Conservation (phyloP, 202 grass and related monocot species). For the Saccharum hybrid region DNA sequence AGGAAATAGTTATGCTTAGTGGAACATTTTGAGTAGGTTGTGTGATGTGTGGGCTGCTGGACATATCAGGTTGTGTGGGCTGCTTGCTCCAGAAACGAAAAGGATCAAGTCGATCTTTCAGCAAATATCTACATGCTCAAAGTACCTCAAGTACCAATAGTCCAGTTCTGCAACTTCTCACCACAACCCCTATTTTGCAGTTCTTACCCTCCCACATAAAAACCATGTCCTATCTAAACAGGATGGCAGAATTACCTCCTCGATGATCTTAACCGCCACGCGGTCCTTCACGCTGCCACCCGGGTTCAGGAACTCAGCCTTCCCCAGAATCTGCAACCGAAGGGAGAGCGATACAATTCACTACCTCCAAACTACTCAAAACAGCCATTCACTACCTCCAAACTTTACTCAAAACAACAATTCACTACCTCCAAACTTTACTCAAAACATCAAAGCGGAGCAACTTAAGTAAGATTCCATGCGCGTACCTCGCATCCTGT, state of each 20-base stretch:
- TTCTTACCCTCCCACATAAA: not conserved
- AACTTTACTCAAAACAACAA: not conserved
- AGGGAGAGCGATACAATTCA: slow-evolving; percentile 17
- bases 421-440: slow-evolving; percentile 4
- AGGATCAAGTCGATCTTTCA: not conserved
- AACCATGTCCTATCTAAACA: not conserved
- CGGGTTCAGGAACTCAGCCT: slow-evolving; percentile 95
- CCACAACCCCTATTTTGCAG: not conserved
- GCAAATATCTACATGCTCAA: not conserved
- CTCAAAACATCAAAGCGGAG: not conserved
- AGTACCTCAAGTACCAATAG: not conserved
- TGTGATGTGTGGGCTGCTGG: not conserved
- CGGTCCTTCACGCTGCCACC: slow-evolving; percentile 94
- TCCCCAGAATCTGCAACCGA: slow-evolving; percentile 80
- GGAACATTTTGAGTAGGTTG: slow-evolving; percentile 14
- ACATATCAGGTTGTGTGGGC: not conserved
- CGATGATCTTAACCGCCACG: slow-evolving; percentile 87
- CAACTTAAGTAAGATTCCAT: not conserved
- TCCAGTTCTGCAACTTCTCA: slow-evolving; percentile 12
- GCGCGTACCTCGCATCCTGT: slow-evolving; percentile 82
- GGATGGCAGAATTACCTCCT: slow-evolving; percentile 64
- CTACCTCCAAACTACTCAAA: slow-evolving; percentile 4
- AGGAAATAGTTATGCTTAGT: not conserved
- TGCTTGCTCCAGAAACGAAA: slow-evolving; percentile 13
- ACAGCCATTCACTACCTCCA: too few species aligned